Conservation (phyloP, 352 stramenopile species). For the Phytopythium kandeliae region DNA sequence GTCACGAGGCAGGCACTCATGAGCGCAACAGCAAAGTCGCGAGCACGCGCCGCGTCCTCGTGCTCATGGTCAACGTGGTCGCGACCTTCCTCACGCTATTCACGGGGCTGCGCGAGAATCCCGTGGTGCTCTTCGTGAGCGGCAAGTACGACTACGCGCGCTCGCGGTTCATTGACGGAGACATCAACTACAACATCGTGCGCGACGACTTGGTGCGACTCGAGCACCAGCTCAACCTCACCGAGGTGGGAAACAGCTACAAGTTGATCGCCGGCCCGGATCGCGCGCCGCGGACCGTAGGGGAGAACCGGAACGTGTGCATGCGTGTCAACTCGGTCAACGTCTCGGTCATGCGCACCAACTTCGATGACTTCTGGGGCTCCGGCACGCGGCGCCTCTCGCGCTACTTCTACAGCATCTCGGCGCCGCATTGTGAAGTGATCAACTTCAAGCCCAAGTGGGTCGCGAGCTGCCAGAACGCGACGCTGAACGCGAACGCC, state of each 20-base stretch:
- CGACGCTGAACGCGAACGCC: slow-evolving; percentile 4
- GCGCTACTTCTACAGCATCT: slow-evolving; percentile 31
- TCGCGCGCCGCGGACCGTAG: slow-evolving; percentile 12
- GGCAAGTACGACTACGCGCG: slow-evolving; percentile 27
- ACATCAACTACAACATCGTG: slow-evolving; percentile 27
- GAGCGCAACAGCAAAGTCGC: not conserved
- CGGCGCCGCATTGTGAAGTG: slow-evolving; percentile 23
- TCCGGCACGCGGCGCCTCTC: slow-evolving; percentile 14
- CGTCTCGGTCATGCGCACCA: slow-evolving; percentile 14
- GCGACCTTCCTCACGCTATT: slow-evolving; percentile 31
- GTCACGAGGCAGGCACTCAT: no score
- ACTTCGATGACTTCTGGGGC: slow-evolving; percentile 30
- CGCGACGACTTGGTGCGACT: slow-evolving; percentile 14
- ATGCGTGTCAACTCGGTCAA: slow-evolving; percentile 27
- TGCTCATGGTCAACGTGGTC: slow-evolving; percentile 20
- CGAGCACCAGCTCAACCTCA: slow-evolving; percentile 9
- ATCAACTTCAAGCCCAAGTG: slow-evolving; percentile 26
- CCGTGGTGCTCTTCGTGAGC: slow-evolving; percentile 20
- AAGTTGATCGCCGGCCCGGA: slow-evolving; percentile 22
- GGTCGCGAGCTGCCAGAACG: slow-evolving; percentile 16
- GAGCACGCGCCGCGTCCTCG: slow-evolving; percentile 5
- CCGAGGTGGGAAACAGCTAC: slow-evolving; percentile 14
- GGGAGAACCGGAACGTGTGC: slow-evolving; percentile 19
- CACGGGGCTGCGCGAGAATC: slow-evolving; percentile 36
- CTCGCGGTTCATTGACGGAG: slow-evolving; percentile 11